Percentiles rank a stretch among this genome's conserved stretches.
These are phyloP conservation scores for Apiotrichum laibachii DNA, from an alignment of 1,284 basidiomycete species.

Conservation along the genomic window DNA sequence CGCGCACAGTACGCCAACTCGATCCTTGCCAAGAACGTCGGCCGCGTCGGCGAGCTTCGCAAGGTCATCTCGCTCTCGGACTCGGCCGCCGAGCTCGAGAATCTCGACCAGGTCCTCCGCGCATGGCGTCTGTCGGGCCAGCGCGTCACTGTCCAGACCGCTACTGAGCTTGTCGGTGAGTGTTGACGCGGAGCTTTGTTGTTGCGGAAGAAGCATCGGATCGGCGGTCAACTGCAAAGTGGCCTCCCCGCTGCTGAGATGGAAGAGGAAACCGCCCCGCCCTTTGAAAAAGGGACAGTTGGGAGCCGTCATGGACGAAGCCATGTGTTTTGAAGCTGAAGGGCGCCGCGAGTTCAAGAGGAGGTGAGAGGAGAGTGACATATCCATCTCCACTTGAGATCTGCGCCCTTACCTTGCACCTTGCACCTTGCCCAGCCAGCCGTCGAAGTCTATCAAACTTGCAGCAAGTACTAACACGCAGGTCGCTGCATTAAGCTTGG, in stretches of 20 bases:
- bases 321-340: no score
- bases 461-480: neutral
- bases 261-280: no score
- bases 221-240: no score
- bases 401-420: no score
- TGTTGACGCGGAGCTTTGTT: neutral
- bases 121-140: constrained; percentile 18
- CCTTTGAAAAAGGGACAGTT: no score
- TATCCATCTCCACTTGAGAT: no score
- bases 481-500: constrained; percentile 26
- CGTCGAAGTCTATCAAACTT: neutral
- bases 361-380: no score
- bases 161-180: constrained; percentile 24
- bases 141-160: constrained; percentile 20
- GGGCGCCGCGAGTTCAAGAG: no score
- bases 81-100: constrained; percentile 18
- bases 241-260: no score
- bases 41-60: constrained; percentile 19
- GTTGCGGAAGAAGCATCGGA: neutral
- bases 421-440: no score
- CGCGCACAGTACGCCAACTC: constrained; percentile 6
- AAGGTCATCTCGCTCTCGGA: constrained; percentile 23
- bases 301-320: no score
- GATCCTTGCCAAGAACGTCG: constrained; percentile 9
- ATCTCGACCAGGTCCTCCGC: constrained; percentile 14